Conservation (phyloP, 78 protist species). For the Dictyostelium discoideum region DNA sequence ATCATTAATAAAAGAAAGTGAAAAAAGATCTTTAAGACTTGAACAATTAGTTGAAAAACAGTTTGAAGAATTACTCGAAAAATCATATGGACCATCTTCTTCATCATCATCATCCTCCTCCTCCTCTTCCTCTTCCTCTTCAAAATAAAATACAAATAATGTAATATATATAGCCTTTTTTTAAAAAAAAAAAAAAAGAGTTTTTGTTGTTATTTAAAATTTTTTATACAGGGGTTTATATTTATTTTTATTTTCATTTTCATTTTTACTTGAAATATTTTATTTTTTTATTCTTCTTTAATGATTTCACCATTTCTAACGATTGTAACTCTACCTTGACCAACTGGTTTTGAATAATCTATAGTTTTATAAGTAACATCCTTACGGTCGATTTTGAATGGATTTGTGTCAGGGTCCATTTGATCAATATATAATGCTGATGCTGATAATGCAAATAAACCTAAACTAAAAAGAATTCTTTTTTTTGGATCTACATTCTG, state of each 20-base stretch:
- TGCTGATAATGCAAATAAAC: constrained; percentile 4
- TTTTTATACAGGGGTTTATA: not conserved
- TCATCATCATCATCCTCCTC: not conserved
- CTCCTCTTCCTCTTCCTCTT: not conserved
- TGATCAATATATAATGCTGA: constrained; percentile 24
- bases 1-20: not conserved
- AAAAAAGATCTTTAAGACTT: not conserved
- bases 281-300: not conserved
- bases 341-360: not conserved
- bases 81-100: not conserved
- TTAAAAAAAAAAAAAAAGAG: not conserved
- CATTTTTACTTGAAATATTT: not conserved
- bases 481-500: not conserved
- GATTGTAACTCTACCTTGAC: constrained; percentile 17
- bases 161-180: not conserved
- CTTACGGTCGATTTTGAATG: not conserved
- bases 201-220: not conserved
- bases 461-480: constrained; percentile 21
- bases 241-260: not conserved
- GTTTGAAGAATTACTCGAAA: not conserved
- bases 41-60: constrained; percentile 3
- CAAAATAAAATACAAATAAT: not conserved
- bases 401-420: not conserved
- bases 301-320: not conserved
- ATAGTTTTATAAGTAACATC: constrained; percentile 10